Evolutionary conservation across 2,329 filamentous ascomycete species (phyloP).

Genomic region (Echinosphaeria canescens): DNA sequence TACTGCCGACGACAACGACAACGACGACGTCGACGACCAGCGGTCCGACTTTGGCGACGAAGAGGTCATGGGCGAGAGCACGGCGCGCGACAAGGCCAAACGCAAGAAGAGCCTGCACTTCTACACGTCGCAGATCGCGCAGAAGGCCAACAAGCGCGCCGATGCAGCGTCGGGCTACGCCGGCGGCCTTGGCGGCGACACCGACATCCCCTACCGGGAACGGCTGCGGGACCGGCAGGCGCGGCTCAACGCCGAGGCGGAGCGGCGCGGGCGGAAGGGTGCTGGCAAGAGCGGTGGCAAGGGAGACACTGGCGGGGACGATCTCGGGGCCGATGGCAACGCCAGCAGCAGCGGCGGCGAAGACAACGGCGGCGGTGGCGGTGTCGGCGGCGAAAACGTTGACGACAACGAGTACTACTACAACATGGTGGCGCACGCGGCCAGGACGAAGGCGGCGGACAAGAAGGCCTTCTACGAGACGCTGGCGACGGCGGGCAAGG

Average conservation of each 20-base stretch:
- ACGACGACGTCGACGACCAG: constrained; percentile 17
- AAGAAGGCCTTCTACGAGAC: constrained; percentile 36
- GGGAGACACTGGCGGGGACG: too few relatives aligned
- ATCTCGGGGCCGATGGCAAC: constrained; percentile 42
- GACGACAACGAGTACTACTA: constrained; percentile 65
- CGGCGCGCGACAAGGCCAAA: constrained; percentile 69
- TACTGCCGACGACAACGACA: constrained; percentile 17
- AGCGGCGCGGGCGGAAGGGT: constrained; percentile 57
- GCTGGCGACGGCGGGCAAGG: constrained; percentile 36
- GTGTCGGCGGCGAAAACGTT: constrained; percentile 41
- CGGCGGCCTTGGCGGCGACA: constrained; percentile 62
- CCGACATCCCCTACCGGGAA: constrained; percentile 74
- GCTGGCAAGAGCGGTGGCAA: too few relatives aligned
- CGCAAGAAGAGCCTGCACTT: constrained; percentile 89
- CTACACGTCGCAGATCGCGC: constrained; percentile 93
- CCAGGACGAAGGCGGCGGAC: constrained; percentile 53
- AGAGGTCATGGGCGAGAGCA: constrained; percentile 50
- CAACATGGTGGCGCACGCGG: constrained; percentile 55
- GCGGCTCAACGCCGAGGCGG: constrained; percentile 73
- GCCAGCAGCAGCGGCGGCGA: constrained; percentile 44
- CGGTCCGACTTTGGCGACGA: constrained; percentile 85
- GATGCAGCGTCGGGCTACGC: constrained; percentile 52
- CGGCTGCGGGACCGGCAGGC: constrained; percentile 69
- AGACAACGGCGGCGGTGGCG: constrained; percentile 30
- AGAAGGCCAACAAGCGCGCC: constrained; percentile 75